Base-by-base conservation (phyloP, 345 rosid species). In the Salix brachista region DNA sequence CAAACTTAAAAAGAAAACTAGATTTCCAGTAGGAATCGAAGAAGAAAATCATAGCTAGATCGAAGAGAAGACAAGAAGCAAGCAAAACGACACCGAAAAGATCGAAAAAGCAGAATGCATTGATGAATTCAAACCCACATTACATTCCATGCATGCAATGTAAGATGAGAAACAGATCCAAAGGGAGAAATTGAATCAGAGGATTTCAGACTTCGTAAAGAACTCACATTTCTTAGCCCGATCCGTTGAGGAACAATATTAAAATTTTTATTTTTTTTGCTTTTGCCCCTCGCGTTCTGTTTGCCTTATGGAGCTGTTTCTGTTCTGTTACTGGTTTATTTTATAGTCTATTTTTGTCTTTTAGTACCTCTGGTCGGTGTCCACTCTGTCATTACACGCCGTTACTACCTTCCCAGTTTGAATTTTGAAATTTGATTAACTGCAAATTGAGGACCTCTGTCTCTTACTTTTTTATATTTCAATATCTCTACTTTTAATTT, bases 301-400 rank as follows among this genome's bases (percentile, higher is more conserved):
- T 23, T 12, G 39, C 6, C 32, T 21, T 23, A 67, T 50, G 68
- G 13, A 50, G 19, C 39, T 69, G 76, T 73, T 76, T 79, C 67
- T 81, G 42, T 80, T 70, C 83, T 83, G 81, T 86, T 77, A 78
- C 83, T 73, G 69, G 61, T 50, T 60, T 75, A 23, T 70, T 81
- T 71, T 48, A 78, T 82, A 80, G 25, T 70, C 52, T 67, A 74
- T 73, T 56, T 75, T 73, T 58, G 62, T 77, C 41, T 62, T 21
- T 54, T 11, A 9, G 21, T 8, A 8, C 30, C 34, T 30, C 69
- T 70, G 91, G 93, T 90, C 91, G 90, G 90, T 86, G 91, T 82
- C 82, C 73, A 84, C 92, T 88, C 76, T 77, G 94, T 86, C 82
- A 83, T 65, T 75, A 83, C 58, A 92, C 91, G 83, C 76, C 76